Conservation (phyloP, 345 rosid species). For the Heritiera littoralis region DNA sequence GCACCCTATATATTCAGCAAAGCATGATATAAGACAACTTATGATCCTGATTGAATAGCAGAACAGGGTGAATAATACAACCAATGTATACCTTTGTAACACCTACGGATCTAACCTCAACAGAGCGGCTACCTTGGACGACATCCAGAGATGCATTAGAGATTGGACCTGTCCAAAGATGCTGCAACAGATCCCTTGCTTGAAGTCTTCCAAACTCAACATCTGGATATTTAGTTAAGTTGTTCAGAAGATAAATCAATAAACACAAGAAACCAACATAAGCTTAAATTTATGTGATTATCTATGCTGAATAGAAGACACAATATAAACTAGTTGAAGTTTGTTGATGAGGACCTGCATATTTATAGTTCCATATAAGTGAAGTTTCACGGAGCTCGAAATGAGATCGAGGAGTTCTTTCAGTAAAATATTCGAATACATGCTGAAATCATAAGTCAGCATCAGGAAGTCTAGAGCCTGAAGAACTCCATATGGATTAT, state of each 20-base stretch:
- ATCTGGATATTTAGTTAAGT: conserved; percentile 30
- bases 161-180: conserved; percentile 67
- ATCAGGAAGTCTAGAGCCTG: conserved; percentile 26
- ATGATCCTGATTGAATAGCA: neutral
- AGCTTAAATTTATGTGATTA: conserved; percentile 3
- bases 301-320: neutral
- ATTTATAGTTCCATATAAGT: conserved; percentile 62
- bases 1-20: conserved; percentile 47
- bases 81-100: conserved; percentile 50
- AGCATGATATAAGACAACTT: conserved; percentile 10
- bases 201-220: conserved; percentile 59
- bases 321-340: neutral
- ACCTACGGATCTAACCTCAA: conserved; percentile 63
- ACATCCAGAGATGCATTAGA: conserved; percentile 60
- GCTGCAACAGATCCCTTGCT: conserved; percentile 63
- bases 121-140: conserved; percentile 57
- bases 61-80: neutral
- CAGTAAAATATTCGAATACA: conserved; percentile 61
- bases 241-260: conserved; percentile 9
- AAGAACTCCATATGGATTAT: conserved; percentile 15
- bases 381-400: conserved; percentile 62
- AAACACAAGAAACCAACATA: neutral
- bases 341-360: conserved; percentile 46
- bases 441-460: conserved; percentile 45
- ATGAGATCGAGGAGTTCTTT: conserved; percentile 63